phyloP scores from a whole-genome alignment of 495 filamentous ascomycete species.

The Darksidea phi region DNA sequence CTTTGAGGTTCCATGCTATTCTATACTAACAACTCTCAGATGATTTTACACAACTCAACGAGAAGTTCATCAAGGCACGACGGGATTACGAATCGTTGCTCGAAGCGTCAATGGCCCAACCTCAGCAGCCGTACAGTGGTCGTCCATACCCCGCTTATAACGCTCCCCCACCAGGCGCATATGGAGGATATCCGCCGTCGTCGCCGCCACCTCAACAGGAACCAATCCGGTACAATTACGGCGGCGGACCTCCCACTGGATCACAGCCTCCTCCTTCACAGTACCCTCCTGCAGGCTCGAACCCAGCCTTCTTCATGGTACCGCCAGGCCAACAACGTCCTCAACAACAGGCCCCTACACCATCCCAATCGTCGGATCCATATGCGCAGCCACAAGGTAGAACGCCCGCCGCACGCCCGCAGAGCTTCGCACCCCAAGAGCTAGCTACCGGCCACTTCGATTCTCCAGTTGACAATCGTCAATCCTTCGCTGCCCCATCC shows the following conservation, averaged over 20 bases:
- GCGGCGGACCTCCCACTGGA: constrained; percentile 23
- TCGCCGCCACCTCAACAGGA: constrained; percentile 38
- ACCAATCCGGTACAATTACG: constrained; percentile 38
- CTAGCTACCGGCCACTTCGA: constrained; percentile 44
- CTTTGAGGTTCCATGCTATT: not conserved
- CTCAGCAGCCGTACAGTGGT: constrained; percentile 40
- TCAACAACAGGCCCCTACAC: constrained; percentile 32
- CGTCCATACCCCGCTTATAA: constrained; percentile 41
- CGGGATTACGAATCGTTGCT: constrained; percentile 94
- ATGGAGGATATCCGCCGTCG: constrained; percentile 23
- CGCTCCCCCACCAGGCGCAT: constrained; percentile 32
- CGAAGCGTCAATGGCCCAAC: constrained; percentile 86
- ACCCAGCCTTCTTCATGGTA: constrained; percentile 37
- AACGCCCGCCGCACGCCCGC: constrained; percentile 25
- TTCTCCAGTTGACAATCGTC: constrained; percentile 41
- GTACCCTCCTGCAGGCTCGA: constrained; percentile 26
- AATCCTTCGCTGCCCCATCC: constrained; percentile 27
- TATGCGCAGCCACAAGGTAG: constrained; percentile 26
- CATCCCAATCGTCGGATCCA: constrained; percentile 17
- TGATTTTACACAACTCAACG: constrained; percentile 96
- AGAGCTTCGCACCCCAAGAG: constrained; percentile 40
- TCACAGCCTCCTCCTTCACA: constrained; percentile 37
- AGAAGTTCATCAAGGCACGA: constrained; percentile 98
- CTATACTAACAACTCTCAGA: constrained; percentile 52
- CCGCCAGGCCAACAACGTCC: constrained; percentile 37